Evolutionary conservation across 179 eudicot genomes (phyloP).

Genomic region (Nepenthes alata): DNA sequence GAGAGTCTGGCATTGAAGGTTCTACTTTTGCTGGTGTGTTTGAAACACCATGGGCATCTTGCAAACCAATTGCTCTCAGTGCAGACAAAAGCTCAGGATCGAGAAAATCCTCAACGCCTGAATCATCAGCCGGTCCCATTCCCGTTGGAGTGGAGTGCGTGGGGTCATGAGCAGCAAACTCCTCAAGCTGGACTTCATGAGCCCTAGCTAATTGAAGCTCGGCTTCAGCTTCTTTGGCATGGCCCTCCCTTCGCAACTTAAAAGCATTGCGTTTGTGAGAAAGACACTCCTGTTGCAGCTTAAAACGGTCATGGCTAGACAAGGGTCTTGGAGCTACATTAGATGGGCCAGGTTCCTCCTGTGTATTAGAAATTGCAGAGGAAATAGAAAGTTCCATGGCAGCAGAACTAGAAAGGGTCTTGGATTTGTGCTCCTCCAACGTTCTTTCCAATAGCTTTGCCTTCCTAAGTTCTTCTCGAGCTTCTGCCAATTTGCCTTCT

Average conservation of each 20-base stretch:
- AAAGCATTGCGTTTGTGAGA: constrained; percentile 68
- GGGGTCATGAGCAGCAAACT: constrained; percentile 25
- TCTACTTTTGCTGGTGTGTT: constrained; percentile 22
- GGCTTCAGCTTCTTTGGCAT: constrained; percentile 72
- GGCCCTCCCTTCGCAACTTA: constrained; percentile 89
- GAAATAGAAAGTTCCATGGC: constrained; percentile 19
- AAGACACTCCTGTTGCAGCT: constrained; percentile 78
- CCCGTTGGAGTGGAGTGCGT: constrained; percentile 16
- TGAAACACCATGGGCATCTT: constrained; percentile 20
- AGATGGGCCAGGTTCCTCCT: constrained; percentile 26
- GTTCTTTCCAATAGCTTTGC: constrained; percentile 72
- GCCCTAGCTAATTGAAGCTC: constrained; percentile 79
- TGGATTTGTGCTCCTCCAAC: constrained; percentile 26
- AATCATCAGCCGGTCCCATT: constrained; percentile 33
- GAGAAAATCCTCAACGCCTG: constrained; percentile 66
- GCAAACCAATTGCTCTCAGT: constrained; percentile 63
- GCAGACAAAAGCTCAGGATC: constrained; percentile 92
- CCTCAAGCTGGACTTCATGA: constrained; percentile 74
- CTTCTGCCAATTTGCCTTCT: constrained; percentile 82
- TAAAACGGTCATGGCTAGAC: constrained; percentile 65
- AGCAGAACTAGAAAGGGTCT: constrained; percentile 13
- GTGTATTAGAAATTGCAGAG: constrained; percentile 7
- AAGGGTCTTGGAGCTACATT: constrained; percentile 32
- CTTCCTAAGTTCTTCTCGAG: constrained; percentile 69
- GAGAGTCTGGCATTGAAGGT: constrained; percentile 15